These are phyloP conservation scores for Gossypium anomalum DNA, from an alignment of 345 rosid species.

Conservation along the genomic window DNA sequence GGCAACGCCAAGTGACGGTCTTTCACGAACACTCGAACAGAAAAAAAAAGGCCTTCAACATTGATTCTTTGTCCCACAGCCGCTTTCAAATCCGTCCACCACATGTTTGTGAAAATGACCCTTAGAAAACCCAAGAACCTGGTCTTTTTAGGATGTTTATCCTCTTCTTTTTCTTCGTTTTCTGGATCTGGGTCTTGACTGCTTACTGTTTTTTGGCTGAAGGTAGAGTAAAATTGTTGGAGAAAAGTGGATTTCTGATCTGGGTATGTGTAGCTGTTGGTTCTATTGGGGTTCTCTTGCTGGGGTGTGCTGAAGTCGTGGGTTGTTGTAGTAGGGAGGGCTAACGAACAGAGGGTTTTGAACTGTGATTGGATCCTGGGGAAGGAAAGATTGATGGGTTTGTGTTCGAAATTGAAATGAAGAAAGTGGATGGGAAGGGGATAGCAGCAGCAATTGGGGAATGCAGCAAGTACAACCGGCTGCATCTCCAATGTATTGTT, in stretches of 20 bases:
- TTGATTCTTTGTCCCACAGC: slow-evolving; percentile 87
- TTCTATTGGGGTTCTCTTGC: slow-evolving; percentile 6
- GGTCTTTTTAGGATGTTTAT: not conserved
- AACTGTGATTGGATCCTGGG: slow-evolving; percentile 26
- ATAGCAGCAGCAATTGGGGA: slow-evolving; percentile 27
- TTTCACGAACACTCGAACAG: slow-evolving; percentile 45
- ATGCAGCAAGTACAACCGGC: slow-evolving; percentile 36
- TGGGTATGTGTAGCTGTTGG: slow-evolving; percentile 19
- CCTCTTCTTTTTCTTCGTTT: slow-evolving; percentile 26
- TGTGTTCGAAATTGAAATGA: slow-evolving; percentile 21
- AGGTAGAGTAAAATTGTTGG: slow-evolving; percentile 38
- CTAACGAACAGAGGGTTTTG: slow-evolving; percentile 23
- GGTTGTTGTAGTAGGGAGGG: slow-evolving; percentile 34
- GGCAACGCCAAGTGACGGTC: slow-evolving; percentile 77
- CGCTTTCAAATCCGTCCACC: slow-evolving; percentile 91
- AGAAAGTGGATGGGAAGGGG: slow-evolving; percentile 32
- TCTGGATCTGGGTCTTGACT: slow-evolving; percentile 34
- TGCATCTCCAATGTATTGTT: slow-evolving; percentile 34
- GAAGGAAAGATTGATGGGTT: slow-evolving; percentile 29
- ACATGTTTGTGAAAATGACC: slow-evolving; percentile 67
- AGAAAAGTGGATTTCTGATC: slow-evolving; percentile 25
- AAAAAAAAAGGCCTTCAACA: slow-evolving; percentile 73
- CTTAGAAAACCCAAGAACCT: slow-evolving; percentile 6
- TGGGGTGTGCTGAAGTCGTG: slow-evolving; percentile 36
- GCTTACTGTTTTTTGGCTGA: slow-evolving; percentile 18